Evolutionary conservation across 1,139 yeast genomes (phyloP).

Genomic region (Pichia sp.): DNA sequence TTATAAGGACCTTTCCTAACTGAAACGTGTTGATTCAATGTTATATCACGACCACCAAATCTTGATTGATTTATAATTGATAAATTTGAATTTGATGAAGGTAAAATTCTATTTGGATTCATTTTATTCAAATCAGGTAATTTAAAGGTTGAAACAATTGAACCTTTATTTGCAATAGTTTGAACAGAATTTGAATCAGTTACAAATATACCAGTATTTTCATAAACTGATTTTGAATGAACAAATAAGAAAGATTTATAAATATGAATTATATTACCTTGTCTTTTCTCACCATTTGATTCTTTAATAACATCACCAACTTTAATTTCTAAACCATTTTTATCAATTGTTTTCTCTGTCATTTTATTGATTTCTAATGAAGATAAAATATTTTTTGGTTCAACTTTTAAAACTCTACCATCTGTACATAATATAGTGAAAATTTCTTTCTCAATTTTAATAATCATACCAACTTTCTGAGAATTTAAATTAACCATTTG

Average conservation of each 20-base stretch:
- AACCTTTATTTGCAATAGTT: slow-evolving; percentile 78
- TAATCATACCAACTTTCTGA: slow-evolving; percentile 80
- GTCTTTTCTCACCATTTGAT: slow-evolving; percentile 67
- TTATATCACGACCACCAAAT: slow-evolving; percentile 69
- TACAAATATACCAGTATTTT: slow-evolving; percentile 89
- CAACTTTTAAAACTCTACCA: slow-evolving; percentile 64
- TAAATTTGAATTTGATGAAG: slow-evolving; percentile 36
- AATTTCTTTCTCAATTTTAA: slow-evolving; percentile 81
- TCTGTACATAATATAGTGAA: slow-evolving; percentile 79
- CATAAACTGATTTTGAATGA: slow-evolving; percentile 69
- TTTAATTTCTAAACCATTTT: slow-evolving; percentile 72
- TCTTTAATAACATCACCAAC: slow-evolving; percentile 92
- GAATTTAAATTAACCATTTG: slow-evolving; percentile 87
- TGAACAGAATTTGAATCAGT: slow-evolving; percentile 68
- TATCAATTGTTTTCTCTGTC: slow-evolving; percentile 81
- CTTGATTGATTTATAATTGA: slow-evolving; percentile 28
- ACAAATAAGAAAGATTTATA: slow-evolving; percentile 73
- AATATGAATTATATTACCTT: slow-evolving; percentile 82
- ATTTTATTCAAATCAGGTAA: slow-evolving; percentile 50
- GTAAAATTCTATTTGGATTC: slow-evolving; percentile 69
- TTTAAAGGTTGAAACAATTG: slow-evolving; percentile 40
- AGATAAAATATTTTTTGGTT: slow-evolving; percentile 75
- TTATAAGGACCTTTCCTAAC: slow-evolving; percentile 88
- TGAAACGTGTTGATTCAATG: slow-evolving; percentile 76
- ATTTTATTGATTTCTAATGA: slow-evolving; percentile 57